phyloP scores from a whole-genome alignment of 169 alveolate genomes.

The Cryptosporidium meleagridis region DNA sequence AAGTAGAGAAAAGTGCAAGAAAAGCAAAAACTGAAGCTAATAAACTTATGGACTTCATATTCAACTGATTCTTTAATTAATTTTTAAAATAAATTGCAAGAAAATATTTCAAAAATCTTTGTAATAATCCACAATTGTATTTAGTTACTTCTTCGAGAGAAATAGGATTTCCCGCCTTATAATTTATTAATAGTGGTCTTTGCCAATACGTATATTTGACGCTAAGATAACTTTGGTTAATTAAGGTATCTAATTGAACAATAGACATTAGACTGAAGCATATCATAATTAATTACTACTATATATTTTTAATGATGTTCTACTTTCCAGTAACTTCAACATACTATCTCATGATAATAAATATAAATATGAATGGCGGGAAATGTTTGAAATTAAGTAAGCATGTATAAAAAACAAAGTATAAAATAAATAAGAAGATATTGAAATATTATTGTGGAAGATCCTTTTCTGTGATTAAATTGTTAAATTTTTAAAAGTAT shows the following conservation, averaged over 20 bases:
- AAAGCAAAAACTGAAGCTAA: not conserved
- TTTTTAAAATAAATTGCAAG: not conserved
- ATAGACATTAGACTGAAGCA: not conserved
- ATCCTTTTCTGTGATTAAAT: too few relatives aligned
- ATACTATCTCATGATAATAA: not conserved
- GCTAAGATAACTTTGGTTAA: not conserved
- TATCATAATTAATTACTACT: not conserved
- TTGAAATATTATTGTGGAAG: not conserved
- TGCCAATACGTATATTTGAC: not conserved
- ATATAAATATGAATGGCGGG: not conserved
- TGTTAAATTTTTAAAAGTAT: not conserved
- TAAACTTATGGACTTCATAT: constrained; percentile 13
- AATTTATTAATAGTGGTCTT: not conserved
- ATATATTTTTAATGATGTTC: too few relatives aligned
- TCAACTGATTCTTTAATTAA: not conserved
- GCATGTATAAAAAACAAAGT: not conserved
- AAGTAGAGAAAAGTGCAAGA: not conserved
- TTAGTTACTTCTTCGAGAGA: not conserved
- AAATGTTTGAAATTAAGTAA: too few relatives aligned
- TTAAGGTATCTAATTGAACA: not conserved
- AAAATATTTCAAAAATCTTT: not conserved
- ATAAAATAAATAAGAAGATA: too few relatives aligned
- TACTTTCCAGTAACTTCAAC: not conserved
- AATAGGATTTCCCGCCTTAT: not conserved
- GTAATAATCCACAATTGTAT: too few relatives aligned